These are phyloP conservation scores for Talaromyces funiculosus DNA, from an alignment of 2,329 filamentous ascomycete species.

Conservation along the genomic window DNA sequence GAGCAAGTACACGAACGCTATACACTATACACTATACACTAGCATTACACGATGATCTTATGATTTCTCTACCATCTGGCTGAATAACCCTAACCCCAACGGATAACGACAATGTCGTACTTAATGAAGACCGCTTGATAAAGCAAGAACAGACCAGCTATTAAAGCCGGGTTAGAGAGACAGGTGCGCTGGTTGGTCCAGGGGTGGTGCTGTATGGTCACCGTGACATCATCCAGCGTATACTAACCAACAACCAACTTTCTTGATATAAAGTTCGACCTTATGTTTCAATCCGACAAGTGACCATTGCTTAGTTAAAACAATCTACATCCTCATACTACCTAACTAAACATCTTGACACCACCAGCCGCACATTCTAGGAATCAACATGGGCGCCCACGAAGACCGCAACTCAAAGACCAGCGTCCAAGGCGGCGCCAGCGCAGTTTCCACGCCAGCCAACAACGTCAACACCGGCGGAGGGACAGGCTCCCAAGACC, in stretches of 20 bases:
- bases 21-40: too few species aligned
- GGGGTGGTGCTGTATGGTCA: constrained; percentile 1
- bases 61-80: too few species aligned
- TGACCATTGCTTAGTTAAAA: too few species aligned
- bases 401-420: constrained; percentile 10
- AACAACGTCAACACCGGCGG: constrained; percentile 11
- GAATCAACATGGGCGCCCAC: constrained; percentile 2
- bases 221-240: constrained; percentile 7
- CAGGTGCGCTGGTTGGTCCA: constrained; percentile 6
- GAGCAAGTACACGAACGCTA: background rate
- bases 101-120: background rate
- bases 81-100: background rate
- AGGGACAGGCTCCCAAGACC: background rate
- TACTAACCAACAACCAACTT: background rate
- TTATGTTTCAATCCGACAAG: too few species aligned
- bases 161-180: background rate
- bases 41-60: too few species aligned
- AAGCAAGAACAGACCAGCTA: background rate
- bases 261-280: background rate
- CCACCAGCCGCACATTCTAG: background rate
- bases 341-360: background rate
- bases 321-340: background rate
- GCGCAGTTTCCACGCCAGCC: constrained; percentile 11
- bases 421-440: constrained; percentile 11
- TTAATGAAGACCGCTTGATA: background rate